Evolutionary conservation across 2,329 filamentous ascomycete species (phyloP).

Genomic region (Botrytis fragariae): DNA sequence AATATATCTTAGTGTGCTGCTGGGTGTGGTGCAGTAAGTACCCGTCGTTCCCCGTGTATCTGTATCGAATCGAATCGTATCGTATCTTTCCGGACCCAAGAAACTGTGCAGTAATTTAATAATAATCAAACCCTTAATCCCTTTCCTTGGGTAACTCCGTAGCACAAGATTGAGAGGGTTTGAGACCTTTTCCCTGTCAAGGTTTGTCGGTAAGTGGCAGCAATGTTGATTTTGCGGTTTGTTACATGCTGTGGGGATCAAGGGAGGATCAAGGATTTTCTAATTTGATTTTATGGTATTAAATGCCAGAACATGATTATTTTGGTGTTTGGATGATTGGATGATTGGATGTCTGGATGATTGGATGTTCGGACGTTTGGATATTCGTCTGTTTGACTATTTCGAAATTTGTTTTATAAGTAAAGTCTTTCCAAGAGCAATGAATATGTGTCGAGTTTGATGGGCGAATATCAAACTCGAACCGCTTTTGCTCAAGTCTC

Average conservation of each 20-base stretch:
- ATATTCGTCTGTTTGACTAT: too few species aligned
- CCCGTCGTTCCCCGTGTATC: not conserved
- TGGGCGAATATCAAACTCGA: not conserved
- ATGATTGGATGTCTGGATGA: not conserved
- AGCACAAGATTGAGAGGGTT: constrained; percentile 12
- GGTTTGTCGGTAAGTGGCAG: constrained; percentile 27
- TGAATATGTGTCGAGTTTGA: not conserved
- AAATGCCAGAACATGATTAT: not conserved
- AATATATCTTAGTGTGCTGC: constrained; percentile 2
- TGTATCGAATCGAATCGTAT: not conserved
- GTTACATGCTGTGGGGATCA: constrained; percentile 26
- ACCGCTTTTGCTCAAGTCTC: not conserved
- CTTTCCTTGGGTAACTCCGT: constrained; percentile 1
- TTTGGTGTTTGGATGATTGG: not conserved
- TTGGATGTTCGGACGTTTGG: not conserved
- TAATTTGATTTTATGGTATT: not conserved
- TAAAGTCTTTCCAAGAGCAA: not conserved
- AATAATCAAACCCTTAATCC: constrained; percentile 5
- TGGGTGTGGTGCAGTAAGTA: constrained; percentile 5
- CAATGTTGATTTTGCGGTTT: constrained; percentile 17
- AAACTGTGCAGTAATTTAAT: not conserved
- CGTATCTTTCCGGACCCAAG: not conserved
- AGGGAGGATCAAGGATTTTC: constrained; percentile 8
- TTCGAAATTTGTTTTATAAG: not conserved
- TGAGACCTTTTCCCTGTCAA: constrained; percentile 22